Evolutionary conservation across 2,329 filamentous ascomycete species (phyloP).

Genomic region (Blastomyces parvus): DNA sequence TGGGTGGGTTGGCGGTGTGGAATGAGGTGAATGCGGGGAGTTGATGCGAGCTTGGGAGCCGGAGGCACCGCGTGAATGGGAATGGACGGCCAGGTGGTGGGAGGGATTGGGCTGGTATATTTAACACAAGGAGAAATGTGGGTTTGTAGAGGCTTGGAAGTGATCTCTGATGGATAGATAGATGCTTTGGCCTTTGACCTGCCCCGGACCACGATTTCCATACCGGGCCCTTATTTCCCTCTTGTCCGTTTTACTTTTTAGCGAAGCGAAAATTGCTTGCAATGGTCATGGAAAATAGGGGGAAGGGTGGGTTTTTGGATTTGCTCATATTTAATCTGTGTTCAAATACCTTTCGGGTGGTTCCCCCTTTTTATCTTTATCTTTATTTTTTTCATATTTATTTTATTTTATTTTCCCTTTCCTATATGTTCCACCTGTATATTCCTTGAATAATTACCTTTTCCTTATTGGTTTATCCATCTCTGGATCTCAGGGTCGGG

Average conservation of each 20-base stretch:
- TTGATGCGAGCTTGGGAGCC: background rate
- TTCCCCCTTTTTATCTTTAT: background rate
- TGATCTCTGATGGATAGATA: no score
- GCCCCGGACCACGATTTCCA: background rate
- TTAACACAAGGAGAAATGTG: background rate
- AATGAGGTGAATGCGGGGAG: conserved; percentile 14
- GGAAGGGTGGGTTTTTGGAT: background rate
- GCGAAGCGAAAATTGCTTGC: background rate
- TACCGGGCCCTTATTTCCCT: background rate
- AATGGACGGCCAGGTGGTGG: background rate
- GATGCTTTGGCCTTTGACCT: no score
- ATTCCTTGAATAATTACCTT: background rate
- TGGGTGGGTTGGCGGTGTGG: conserved; percentile 24
- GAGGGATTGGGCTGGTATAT: background rate
- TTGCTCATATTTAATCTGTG: background rate
- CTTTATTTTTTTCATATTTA: background rate
- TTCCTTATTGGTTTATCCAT: background rate
- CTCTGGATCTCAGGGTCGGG: background rate
- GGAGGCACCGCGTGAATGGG: background rate
- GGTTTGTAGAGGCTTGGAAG: background rate
- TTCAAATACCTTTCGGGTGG: background rate
- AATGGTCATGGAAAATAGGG: background rate
- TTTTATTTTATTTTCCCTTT: background rate
- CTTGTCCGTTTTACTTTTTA: background rate
- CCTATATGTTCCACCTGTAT: background rate